Evolutionary conservation across 495 filamentous ascomycete species (phyloP), one percentile per base, ranked within the genome.

Genomic region (Staphylotrichum longicolle): DNA sequence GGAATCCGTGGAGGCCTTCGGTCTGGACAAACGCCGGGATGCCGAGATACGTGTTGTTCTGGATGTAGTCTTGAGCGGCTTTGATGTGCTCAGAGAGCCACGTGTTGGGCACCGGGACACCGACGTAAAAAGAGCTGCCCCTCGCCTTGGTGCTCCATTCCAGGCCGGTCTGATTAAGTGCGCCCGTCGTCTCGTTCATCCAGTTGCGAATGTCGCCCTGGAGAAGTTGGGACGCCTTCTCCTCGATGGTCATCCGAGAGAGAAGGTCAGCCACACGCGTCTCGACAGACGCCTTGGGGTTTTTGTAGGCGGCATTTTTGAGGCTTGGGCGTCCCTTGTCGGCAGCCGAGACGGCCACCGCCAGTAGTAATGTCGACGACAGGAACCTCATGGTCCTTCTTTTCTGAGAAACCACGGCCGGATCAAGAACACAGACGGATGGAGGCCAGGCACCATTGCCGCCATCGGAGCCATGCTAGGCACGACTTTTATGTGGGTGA

Each of bases 171-270:
- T 79, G 76, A 61, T 90, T 91, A 71, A 88, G 83, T 27, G 72
- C 72, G 54, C 83, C 83, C 15, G 78, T 77, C 0, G 77, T 81
- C 7, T 70, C 73, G 65, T 89, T 79, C 70, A 90, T 79, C 87
- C 87, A 91, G 67, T 89, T 90, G 32, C 79, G 78, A 49, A 91
- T 74, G 69, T 90, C 88, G 72, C 86, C 84, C 68, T 87, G 85
- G 46, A 86, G 78, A 60, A 90, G 76, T 69, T 90, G 87, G 4
- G 83, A 76, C 50, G 83, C 80, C 70, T 90, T 90, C 53, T 90
- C 88, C 66, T 86, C 78, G 45, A 87, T 78, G 0, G 83, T 89
- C 88, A 91, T 90, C 30, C 85, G 77, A 2, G 81, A 79, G 58
- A 91, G 63, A 30, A 91, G 74, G 69, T 90, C 86, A 8, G 78